Evolutionary conservation across 2,329 filamentous ascomycete species (phyloP).

Genomic region (Didymella keratinophila): DNA sequence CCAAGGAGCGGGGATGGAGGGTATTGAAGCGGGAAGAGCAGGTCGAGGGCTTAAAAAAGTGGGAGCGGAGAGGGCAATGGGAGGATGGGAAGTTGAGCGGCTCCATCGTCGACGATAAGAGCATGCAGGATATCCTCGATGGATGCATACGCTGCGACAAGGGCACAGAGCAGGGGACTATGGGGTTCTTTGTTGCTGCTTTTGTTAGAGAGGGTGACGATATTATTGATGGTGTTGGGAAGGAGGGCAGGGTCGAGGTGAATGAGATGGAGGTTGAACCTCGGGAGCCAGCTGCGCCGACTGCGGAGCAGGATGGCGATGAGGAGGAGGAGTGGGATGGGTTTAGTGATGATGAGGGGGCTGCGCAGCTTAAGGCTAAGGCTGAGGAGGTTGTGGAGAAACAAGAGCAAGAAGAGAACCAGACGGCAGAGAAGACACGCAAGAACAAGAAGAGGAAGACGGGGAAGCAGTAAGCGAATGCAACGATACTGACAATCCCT

Average conservation of each 20-base stretch:
- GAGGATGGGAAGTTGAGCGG: constrained; percentile 50
- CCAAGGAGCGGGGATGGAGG: constrained; percentile 74
- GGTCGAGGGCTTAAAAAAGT: constrained; percentile 75
- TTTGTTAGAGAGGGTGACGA: constrained; percentile 69
- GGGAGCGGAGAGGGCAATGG: constrained; percentile 67
- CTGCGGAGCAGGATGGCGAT: constrained; percentile 21
- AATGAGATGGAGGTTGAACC: not conserved
- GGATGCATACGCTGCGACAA: constrained; percentile 84
- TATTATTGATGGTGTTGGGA: not conserved
- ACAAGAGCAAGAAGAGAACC: not conserved
- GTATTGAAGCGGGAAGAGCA: constrained; percentile 77
- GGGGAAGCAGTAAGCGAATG: not conserved
- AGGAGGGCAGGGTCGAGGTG: not conserved
- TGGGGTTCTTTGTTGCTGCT: constrained; percentile 94
- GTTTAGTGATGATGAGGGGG: constrained; percentile 50
- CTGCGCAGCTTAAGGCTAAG: constrained; percentile 11
- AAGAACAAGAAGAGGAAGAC: constrained; percentile 37
- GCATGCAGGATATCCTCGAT: constrained; percentile 62
- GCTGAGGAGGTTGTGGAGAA: constrained; percentile 6
- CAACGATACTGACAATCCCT: not conserved
- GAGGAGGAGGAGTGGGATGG: constrained; percentile 54
- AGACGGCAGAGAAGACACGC: constrained; percentile 18
- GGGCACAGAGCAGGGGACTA: constrained; percentile 81
- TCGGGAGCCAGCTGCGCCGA: constrained; percentile 5
- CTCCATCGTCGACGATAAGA: constrained; percentile 55